phyloP scores from a whole-genome alignment of 345 rosid species.

The Cardiospermum halicacabum region DNA sequence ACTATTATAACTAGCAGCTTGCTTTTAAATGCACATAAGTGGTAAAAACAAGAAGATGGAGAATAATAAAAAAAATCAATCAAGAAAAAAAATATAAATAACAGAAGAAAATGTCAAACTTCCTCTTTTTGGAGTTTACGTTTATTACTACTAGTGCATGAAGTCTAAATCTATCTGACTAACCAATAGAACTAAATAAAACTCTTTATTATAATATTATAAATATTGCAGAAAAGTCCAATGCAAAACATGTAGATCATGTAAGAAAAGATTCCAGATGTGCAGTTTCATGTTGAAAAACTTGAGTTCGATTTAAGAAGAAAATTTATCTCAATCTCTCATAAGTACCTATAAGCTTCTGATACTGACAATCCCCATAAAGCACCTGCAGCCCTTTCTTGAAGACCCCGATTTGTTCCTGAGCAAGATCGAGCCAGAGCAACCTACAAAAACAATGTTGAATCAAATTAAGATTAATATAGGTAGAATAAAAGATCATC shows the following conservation, averaged over 20 bases:
- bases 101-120: background rate
- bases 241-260: background rate
- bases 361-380: constrained; percentile 40
- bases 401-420: constrained; percentile 31
- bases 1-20: background rate
- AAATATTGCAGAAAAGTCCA: background rate
- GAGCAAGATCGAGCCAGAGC: constrained; percentile 33
- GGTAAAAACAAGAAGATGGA: background rate
- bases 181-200: background rate
- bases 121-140: background rate
- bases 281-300: background rate
- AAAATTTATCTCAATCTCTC: background rate
- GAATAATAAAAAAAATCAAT: background rate
- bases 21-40: background rate
- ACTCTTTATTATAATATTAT: background rate
- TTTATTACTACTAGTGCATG: background rate
- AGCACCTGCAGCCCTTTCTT: constrained; percentile 42
- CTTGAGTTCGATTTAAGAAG: background rate
- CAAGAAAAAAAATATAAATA: background rate
- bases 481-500: background rate
- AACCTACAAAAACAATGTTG: constrained; percentile 21
- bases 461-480: background rate
- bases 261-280: background rate
- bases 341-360: constrained; percentile 20
- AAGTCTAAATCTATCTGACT: background rate